Conservation (phyloP, 2,329 filamentous ascomycete genomes). For the Claviceps spartinae region DNA sequence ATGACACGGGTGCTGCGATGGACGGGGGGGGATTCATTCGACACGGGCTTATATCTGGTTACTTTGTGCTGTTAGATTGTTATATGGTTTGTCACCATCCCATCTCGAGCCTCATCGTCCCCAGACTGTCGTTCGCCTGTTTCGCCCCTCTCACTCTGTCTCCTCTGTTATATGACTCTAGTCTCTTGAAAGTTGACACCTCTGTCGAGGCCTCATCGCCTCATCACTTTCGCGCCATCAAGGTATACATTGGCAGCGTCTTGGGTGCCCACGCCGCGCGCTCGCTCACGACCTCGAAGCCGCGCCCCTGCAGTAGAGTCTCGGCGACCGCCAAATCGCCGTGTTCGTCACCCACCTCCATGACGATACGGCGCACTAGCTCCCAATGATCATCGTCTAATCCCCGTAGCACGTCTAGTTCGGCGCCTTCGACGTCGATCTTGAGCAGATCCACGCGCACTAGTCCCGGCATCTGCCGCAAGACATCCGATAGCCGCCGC, state of each 20-base stretch:
- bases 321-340: slow-evolving; percentile 7
- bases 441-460: slow-evolving; percentile 14
- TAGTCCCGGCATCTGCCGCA: slow-evolving; percentile 5
- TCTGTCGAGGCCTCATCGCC: neutral
- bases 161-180: neutral
- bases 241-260: neutral
- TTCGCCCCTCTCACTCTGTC: too few species aligned
- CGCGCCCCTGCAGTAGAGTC: slow-evolving; percentile 9
- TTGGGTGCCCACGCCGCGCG: slow-evolving; percentile 4
- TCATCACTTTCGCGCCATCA: neutral
- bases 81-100: too few species aligned
- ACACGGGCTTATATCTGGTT: too few species aligned
- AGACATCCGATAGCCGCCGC: slow-evolving; percentile 10
- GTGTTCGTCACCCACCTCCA: slow-evolving; percentile 11
- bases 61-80: too few species aligned
- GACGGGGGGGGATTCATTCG: too few species aligned
- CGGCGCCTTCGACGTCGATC: slow-evolving; percentile 15
- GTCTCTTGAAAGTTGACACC: neutral
- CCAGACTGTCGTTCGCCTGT: too few species aligned
- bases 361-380: slow-evolving; percentile 9
- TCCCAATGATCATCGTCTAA: slow-evolving; percentile 13
- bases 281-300: slow-evolving; percentile 9
- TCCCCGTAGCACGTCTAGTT: slow-evolving; percentile 12
- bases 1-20: too few species aligned
- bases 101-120: too few species aligned